Evolutionary conservation across 2,329 filamentous ascomycete species (phyloP).

Genomic region (Coniochaeta sp.): DNA sequence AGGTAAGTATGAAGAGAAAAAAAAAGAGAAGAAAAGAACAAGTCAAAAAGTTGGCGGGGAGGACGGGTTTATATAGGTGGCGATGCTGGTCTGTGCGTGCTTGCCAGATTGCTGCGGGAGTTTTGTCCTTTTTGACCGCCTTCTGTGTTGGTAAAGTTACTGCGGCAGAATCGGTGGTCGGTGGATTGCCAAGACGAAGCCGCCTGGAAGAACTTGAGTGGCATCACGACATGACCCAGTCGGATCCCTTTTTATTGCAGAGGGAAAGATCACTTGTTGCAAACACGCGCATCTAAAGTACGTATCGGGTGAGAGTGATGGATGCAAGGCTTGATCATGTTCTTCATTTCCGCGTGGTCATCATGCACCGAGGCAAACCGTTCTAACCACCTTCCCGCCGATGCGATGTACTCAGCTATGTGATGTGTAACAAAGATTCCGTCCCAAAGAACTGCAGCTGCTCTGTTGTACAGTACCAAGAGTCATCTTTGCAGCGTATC

Average conservation of each 20-base stretch:
- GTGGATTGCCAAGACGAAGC: too few relatives aligned
- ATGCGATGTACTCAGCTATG: not conserved
- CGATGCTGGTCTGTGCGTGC: not conserved
- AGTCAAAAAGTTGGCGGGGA: not conserved
- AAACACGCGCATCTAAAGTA: too few relatives aligned
- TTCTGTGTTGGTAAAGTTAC: not conserved
- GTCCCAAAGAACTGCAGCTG: too few relatives aligned
- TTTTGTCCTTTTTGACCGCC: not conserved
- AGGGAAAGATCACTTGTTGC: too few relatives aligned
- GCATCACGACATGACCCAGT: too few relatives aligned
- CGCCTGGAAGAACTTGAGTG: too few relatives aligned
- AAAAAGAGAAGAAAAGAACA: not conserved
- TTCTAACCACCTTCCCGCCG: not conserved
- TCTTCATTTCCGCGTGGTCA: not conserved
- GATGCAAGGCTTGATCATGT: not conserved
- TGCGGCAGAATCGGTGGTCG: not conserved
- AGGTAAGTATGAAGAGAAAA: not conserved
- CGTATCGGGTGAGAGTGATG: too few relatives aligned
- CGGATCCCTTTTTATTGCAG: too few relatives aligned
- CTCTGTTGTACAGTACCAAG: too few relatives aligned
- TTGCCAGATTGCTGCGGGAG: not conserved
- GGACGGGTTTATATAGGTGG: not conserved
- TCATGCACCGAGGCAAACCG: not conserved
- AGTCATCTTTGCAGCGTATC: not conserved
- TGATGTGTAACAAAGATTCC: not conserved